Percentiles rank a stretch among this genome's conserved stretches.
Evolutionary conservation across 2,329 filamentous ascomycete genomes (phyloP).

Genomic region (Cadophora sp.): DNA sequence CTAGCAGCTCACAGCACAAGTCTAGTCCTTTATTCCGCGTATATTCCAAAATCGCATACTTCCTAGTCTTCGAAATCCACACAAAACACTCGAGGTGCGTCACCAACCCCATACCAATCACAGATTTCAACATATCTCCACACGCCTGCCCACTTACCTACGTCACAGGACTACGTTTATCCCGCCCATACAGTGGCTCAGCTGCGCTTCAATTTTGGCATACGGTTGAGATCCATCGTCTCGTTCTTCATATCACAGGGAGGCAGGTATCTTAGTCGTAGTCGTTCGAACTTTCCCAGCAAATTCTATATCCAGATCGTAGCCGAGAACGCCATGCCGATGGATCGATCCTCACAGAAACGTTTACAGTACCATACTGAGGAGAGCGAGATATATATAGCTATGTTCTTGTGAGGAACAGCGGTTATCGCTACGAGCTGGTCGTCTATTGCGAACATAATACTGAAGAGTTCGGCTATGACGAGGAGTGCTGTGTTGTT

Average conservation of each 20-base stretch:
- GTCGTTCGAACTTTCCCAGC: neutral
- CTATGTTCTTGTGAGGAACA: no score
- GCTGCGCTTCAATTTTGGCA: neutral
- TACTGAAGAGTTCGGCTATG: conserved; percentile 4
- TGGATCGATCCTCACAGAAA: neutral
- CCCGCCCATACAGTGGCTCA: neutral
- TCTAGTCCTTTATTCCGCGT: neutral
- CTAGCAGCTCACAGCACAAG: neutral
- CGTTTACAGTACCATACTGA: neutral
- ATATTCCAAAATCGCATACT: neutral
- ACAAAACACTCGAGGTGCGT: neutral
- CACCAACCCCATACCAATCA: neutral
- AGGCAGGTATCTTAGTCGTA: neutral
- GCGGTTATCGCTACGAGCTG: no score
- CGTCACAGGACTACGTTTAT: neutral
- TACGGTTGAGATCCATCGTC: neutral
- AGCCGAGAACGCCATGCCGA: neutral
- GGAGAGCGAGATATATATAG: neutral
- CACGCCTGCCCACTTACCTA: neutral
- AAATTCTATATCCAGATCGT: neutral
- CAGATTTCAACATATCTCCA: neutral
- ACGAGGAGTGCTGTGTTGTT: neutral
- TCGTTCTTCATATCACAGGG: neutral
- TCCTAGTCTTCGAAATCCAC: neutral
- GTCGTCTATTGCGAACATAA: no score